Conservation (phyloP, 345 rosid genomes). For the Heritiera fomes region DNA sequence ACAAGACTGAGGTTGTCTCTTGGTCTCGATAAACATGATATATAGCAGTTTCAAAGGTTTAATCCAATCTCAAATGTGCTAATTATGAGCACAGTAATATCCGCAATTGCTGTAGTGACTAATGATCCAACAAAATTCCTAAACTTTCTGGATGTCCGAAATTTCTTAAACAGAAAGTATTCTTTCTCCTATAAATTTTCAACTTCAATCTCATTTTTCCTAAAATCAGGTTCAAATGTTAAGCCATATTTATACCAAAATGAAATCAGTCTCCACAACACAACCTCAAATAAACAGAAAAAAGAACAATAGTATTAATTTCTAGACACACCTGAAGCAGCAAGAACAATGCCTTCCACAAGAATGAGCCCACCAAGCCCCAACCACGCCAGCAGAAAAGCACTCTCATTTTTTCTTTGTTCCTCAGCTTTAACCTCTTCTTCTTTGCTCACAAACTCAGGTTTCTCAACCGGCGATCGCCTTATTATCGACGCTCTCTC, state of each 20-base stretch:
- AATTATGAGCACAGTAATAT: background rate
- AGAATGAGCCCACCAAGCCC: slow-evolving; percentile 77
- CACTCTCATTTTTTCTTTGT: slow-evolving; percentile 66
- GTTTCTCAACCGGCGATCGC: slow-evolving; percentile 71
- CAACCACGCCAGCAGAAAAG: slow-evolving; percentile 85
- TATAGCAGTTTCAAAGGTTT: background rate
- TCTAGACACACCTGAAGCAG: slow-evolving; percentile 65
- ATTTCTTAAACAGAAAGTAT: background rate
- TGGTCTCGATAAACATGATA: background rate
- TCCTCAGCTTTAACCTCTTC: slow-evolving; percentile 61
- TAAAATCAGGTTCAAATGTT: background rate
- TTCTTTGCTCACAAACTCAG: slow-evolving; percentile 48
- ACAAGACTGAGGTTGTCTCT: background rate
- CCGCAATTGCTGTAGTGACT: background rate
- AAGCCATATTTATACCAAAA: slow-evolving; percentile 1
- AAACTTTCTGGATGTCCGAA: background rate
- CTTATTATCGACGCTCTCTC: slow-evolving; percentile 55
- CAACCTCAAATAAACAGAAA: background rate
- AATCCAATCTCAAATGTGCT: background rate
- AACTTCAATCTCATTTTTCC: background rate
- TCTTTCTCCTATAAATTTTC: background rate
- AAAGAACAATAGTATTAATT: background rate
- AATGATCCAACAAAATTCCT: background rate
- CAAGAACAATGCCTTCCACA: slow-evolving; percentile 63
- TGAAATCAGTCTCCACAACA: background rate